Base-by-base conservation (phyloP, 805 yeast genomes). In the Monosporozyma solicola region DNA sequence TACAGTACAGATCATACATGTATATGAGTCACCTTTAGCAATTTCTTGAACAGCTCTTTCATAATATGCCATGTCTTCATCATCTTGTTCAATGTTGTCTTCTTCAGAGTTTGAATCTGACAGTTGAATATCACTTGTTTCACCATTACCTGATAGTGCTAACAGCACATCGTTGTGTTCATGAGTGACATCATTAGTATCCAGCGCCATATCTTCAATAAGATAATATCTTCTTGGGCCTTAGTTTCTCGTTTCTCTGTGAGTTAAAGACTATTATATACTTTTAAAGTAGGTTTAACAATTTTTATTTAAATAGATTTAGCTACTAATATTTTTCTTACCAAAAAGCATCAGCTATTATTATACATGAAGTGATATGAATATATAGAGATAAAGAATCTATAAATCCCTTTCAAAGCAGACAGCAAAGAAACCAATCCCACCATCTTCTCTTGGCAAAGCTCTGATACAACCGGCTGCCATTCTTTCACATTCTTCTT, bases 341-440 rank as follows among this genome's bases (percentile, higher is more conserved):
- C 29, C 29, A 5, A 27, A 27, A 27, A 27, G 20, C 20, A 27
- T 27, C 7, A 27, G 29, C 15, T 35, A 13, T 16, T 39, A 39
- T 3, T 39, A 39, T 39, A 39, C 43, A 39, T 37, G 41, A 37
- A 37, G 11, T 32, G 16, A 35, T 35, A 35, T 35, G 20, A 20
- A 20, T 20, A 20, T 20, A 20, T 33, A 31, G 10, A 31, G 10
- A 35, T 35, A 35, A 35, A 35, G 16, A 20, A 9, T 22, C 46
- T 43, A 43, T 43, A 43, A 11, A 43, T 45, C 48, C 48, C 57
- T 53, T 46, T 87, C 86, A 66, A 94, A 92, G 53, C 94, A 84
- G 1, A 91, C 98, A 0, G 97, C 98, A 70, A 94, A 94, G 66
- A 94, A 94, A 0, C 99, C 99, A 61, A 94, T 94, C n/a, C 99